Conservation (phyloP, 2,329 filamentous ascomycete species). For the Endothia cerciana region DNA sequence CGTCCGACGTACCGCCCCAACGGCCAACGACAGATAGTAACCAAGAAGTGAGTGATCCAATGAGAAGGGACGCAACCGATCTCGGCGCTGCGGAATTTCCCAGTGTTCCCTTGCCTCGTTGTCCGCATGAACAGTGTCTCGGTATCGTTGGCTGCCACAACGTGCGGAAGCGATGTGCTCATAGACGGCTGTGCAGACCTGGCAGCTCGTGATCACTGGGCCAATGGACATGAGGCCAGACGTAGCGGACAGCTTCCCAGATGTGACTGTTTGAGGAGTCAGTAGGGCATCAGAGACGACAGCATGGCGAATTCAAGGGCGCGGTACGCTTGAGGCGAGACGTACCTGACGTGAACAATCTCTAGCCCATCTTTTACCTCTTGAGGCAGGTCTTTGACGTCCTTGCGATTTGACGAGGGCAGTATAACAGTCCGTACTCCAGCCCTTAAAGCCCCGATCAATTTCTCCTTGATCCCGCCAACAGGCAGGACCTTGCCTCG, state of each 20-base stretch:
- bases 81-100: constrained; percentile 18
- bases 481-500: constrained; percentile 91
- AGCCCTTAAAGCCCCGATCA: constrained; percentile 90
- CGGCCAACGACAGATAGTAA: constrained; percentile 16
- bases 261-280: constrained; percentile 66
- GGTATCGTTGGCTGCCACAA: constrained; percentile 21
- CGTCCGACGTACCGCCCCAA: constrained; percentile 23
- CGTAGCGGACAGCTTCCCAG: constrained; percentile 87
- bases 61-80: constrained; percentile 2
- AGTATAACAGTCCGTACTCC: constrained; percentile 94
- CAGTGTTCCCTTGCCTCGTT: background rate
- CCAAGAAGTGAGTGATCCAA: constrained; percentile 10
- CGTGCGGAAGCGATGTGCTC: constrained; percentile 35
- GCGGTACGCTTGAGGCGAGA: constrained; percentile 48
- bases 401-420: constrained; percentile 87
- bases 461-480: constrained; percentile 97
- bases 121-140: constrained; percentile 27
- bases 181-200: constrained; percentile 80
- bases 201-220: constrained; percentile 69
- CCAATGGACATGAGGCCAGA: constrained; percentile 92
- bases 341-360: constrained; percentile 87
- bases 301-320: constrained; percentile 25
- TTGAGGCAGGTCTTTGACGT: constrained; percentile 84
- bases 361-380: constrained; percentile 87
- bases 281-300: constrained; percentile 33